These are phyloP conservation scores for Rhodotorula sp. DNA, from an alignment of 1,284 basidiomycete genomes.

Conservation along the genomic window DNA sequence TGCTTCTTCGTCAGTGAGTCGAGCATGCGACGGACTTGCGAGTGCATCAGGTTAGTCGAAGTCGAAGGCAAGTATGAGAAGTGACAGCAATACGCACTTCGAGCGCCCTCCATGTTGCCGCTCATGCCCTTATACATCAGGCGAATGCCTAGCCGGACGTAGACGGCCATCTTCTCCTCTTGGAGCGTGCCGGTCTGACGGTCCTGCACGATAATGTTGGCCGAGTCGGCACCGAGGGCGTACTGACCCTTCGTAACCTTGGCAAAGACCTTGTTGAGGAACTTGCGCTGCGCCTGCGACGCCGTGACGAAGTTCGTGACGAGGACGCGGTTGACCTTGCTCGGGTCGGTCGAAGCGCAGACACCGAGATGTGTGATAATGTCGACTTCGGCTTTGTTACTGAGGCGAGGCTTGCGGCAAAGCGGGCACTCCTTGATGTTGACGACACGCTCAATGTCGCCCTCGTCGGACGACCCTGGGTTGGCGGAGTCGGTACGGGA, in stretches of 20 bases:
- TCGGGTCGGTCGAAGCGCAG: constrained; percentile 83
- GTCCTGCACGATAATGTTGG: constrained; percentile 93
- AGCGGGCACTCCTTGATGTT: constrained; percentile 92
- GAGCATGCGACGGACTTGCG: constrained; percentile 64
- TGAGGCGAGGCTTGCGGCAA: constrained; percentile 82
- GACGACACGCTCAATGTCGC: constrained; percentile 60
- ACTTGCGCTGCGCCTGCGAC: constrained; percentile 93
- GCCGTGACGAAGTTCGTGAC: constrained; percentile 94
- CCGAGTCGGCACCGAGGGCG: constrained; percentile 85
- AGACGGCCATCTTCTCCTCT: constrained; percentile 97
- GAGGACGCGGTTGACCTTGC: constrained; percentile 81
- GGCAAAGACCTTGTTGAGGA: constrained; percentile 70
- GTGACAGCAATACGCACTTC: constrained; percentile 56
- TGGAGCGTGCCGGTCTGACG: constrained; percentile 83
- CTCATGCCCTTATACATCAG: constrained; percentile 50
- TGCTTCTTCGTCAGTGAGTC: constrained; percentile 92
- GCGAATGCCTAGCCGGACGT: constrained; percentile 58
- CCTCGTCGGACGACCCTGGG: constrained; percentile 6
- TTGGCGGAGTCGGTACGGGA: constrained; percentile 9
- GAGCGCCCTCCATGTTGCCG: constrained; percentile 82
- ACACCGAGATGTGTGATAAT: constrained; percentile 64
- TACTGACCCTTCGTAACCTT: constrained; percentile 71
- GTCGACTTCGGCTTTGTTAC: constrained; percentile 74
- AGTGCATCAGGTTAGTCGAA: background rate
- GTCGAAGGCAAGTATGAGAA: constrained; percentile 15